Conservation (phyloP, 805 yeast genomes). For the Jamesozyma lodderae region DNA sequence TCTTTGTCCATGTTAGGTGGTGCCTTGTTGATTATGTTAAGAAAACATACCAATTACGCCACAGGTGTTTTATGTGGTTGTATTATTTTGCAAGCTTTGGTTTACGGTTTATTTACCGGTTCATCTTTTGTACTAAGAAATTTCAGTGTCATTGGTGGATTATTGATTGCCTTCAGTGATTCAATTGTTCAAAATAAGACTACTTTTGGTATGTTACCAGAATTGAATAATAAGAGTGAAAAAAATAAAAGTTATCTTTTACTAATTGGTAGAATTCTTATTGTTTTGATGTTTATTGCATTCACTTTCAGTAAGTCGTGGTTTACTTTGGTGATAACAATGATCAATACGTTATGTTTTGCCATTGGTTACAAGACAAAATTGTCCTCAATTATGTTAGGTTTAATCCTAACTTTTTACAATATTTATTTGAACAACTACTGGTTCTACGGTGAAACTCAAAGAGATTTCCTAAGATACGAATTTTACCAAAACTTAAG, state of each 20-base stretch:
- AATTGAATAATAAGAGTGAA: slow-evolving; percentile 54
- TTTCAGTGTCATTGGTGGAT: slow-evolving; percentile 85
- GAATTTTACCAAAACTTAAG: slow-evolving; percentile 92
- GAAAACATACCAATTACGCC: slow-evolving; percentile 61
- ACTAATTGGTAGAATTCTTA: slow-evolving; percentile 79
- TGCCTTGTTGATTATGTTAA: slow-evolving; percentile 59
- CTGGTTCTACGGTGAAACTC: slow-evolving; percentile 66
- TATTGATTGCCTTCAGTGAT: slow-evolving; percentile 78
- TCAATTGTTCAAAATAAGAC: slow-evolving; percentile 68
- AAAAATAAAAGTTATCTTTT: slow-evolving; percentile 64
- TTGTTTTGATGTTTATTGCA: slow-evolving; percentile 76
- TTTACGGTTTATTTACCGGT: slow-evolving; percentile 80
- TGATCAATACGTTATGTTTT: slow-evolving; percentile 68
- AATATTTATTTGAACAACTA: slow-evolving; percentile 77
- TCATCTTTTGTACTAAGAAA: slow-evolving; percentile 76
- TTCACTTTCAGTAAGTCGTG: slow-evolving; percentile 71
- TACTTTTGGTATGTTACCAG: slow-evolving; percentile 39
- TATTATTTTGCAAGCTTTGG: slow-evolving; percentile 73
- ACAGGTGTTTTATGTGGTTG: slow-evolving; percentile 61
- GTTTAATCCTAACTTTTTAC: slow-evolving; percentile 62
- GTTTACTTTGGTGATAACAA: slow-evolving; percentile 55
- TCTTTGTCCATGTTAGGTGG: slow-evolving; percentile 64
- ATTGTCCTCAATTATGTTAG: slow-evolving; percentile 64
- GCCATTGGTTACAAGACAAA: slow-evolving; percentile 91
- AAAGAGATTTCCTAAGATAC: slow-evolving; percentile 82